Conservation (phyloP, 148 eudicot species). For the Dysphania ambrosioides region DNA sequence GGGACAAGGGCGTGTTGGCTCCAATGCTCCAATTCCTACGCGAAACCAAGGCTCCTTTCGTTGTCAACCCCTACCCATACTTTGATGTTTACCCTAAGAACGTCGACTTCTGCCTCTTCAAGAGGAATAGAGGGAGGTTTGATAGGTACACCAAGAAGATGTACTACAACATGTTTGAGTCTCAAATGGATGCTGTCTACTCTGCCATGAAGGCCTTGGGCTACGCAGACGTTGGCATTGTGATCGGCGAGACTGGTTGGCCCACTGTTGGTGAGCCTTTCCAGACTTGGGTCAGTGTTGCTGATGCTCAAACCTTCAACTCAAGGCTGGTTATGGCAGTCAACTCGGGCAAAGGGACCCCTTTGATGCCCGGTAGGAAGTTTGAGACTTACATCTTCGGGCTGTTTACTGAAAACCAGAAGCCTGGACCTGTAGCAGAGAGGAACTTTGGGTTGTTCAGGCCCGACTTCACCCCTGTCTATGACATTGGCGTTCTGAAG, state of each 20-base stretch:
- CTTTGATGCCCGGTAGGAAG: slow-evolving; percentile 70
- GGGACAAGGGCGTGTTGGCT: slow-evolving; percentile 48
- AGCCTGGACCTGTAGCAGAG: slow-evolving; percentile 65
- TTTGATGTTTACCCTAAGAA: slow-evolving; percentile 45
- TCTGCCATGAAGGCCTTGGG: slow-evolving; percentile 68
- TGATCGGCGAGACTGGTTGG: slow-evolving; percentile 87
- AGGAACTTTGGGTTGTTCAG: slow-evolving; percentile 70
- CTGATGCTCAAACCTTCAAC: slow-evolving; percentile 52
- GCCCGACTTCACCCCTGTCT: slow-evolving; percentile 65
- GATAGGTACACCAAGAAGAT: slow-evolving; percentile 41
- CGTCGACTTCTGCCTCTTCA: slow-evolving; percentile 37
- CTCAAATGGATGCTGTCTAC: slow-evolving; percentile 55
- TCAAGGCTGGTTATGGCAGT: slow-evolving; percentile 46
- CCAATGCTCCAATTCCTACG: slow-evolving; percentile 69
- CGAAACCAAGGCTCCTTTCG: slow-evolving; percentile 60
- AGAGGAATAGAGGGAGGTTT: slow-evolving; percentile 32
- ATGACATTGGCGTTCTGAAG: slow-evolving; percentile 62
- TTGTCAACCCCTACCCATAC: slow-evolving; percentile 89
- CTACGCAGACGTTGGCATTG: slow-evolving; percentile 58
- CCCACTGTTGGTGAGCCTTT: slow-evolving; percentile 56
- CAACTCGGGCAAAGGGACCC: slow-evolving; percentile 58
- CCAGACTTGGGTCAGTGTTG: slow-evolving; percentile 44
- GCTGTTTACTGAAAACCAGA: slow-evolving; percentile 65
- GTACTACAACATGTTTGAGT: slow-evolving; percentile 67
- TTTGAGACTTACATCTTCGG: slow-evolving; percentile 68